Conservation (phyloP, 441 rosid species). For the Populus trichocarpa region DNA sequence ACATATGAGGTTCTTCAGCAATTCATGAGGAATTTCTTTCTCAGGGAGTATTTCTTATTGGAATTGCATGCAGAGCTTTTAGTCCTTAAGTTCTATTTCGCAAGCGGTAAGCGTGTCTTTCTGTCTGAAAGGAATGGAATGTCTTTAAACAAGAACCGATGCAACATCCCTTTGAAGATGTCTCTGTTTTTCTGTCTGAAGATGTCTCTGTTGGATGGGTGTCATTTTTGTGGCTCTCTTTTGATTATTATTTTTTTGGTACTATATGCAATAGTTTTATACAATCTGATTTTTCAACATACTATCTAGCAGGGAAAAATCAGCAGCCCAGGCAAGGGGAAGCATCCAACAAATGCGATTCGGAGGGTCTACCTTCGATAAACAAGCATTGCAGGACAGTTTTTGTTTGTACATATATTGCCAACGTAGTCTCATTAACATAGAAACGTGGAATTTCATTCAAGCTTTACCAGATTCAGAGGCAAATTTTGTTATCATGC, state of each 20-base stretch:
- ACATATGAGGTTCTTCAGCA: neutral
- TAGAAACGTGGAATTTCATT: neutral
- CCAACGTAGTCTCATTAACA: constrained; percentile 4
- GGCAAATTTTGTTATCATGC: constrained; percentile 6
- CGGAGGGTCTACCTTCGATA: constrained; percentile 24
- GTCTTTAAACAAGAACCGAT: neutral
- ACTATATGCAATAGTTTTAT: neutral
- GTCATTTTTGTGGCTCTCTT: neutral
- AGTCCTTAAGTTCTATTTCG: neutral
- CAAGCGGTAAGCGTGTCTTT: neutral
- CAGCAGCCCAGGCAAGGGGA: constrained; percentile 14
- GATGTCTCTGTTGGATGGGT: neutral
- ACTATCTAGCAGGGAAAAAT: constrained; percentile 29
- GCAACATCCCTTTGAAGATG: neutral
- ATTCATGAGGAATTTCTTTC: neutral
- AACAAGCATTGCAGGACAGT: constrained; percentile 5
- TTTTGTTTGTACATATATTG: constrained; percentile 18
- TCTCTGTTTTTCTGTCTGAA: too few species aligned
- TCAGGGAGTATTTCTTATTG: neutral
- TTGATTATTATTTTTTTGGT: neutral
- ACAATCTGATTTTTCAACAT: neutral
- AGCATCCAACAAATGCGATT: constrained; percentile 2
- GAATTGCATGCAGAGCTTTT: neutral
- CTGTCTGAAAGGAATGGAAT: neutral
- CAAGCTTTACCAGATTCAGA: neutral